These are phyloP conservation scores for Fusarium albidum DNA, from an alignment of 2,329 filamentous ascomycete genomes.

Conservation along the genomic window DNA sequence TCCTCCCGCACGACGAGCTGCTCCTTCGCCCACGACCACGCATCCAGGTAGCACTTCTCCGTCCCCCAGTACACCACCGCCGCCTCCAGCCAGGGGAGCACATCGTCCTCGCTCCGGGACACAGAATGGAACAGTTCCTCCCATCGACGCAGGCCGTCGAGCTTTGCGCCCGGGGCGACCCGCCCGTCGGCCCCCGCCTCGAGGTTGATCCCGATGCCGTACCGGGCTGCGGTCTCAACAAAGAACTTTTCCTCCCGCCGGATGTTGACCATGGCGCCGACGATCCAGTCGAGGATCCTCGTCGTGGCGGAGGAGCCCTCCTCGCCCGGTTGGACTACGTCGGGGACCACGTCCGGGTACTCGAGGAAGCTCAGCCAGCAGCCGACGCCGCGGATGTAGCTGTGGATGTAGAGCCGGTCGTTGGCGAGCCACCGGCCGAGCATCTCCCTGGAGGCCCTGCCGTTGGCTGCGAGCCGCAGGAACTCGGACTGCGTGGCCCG, in stretches of 20 bases:
- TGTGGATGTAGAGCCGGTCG: slow-evolving; percentile 75
- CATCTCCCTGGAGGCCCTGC: slow-evolving; percentile 62
- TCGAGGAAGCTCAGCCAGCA: slow-evolving; percentile 69
- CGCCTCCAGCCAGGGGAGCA: slow-evolving; percentile 67
- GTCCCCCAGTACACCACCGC: slow-evolving; percentile 81
- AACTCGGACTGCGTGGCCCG: slow-evolving; percentile 72
- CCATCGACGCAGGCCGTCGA: slow-evolving; percentile 50
- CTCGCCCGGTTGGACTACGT: too few species aligned
- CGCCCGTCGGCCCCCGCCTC: slow-evolving; percentile 29
- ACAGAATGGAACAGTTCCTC: slow-evolving; percentile 62
- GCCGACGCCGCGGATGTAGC: slow-evolving; percentile 73
- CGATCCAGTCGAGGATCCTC: slow-evolving; percentile 67
- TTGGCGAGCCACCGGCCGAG: slow-evolving; percentile 75
- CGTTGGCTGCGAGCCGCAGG: slow-evolving; percentile 69
- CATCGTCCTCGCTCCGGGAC: slow-evolving; percentile 52
- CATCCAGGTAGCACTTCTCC: slow-evolving; percentile 69
- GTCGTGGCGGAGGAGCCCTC: slow-evolving; percentile 59
- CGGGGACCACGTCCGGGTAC: slow-evolving; percentile 53
- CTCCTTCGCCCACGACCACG: slow-evolving; percentile 62
- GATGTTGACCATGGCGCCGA: slow-evolving; percentile 71
- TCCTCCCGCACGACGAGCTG: slow-evolving; percentile 41
- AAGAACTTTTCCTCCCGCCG: slow-evolving; percentile 74
- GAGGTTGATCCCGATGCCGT: slow-evolving; percentile 61
- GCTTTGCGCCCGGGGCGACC: slow-evolving; percentile 44
- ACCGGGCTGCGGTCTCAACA: slow-evolving; percentile 67